Evolutionary conservation across 2,329 filamentous ascomycete genomes (phyloP), one percentile per base, ranked within the genome.

Genomic region (Periconia macrospinosa): DNA sequence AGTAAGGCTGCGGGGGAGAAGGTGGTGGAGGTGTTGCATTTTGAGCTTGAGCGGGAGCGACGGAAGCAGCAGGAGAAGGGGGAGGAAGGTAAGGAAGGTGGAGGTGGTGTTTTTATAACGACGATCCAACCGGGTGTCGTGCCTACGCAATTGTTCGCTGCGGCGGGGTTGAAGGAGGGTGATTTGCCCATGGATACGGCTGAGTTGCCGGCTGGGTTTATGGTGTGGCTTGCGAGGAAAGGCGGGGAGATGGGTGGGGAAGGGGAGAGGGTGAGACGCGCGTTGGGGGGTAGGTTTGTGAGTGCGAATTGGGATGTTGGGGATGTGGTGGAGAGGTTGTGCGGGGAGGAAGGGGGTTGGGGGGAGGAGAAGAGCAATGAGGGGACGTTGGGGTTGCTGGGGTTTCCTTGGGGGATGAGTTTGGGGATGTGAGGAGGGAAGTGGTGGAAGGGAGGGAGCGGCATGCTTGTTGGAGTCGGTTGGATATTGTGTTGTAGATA

Each of bases 1-100:
- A 37, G 33, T 37, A 78, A 77, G 56, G 45, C 72, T 2, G 71
- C 68, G 5, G 52, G 63, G 2, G 58, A 62, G 45, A 70, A 71
- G 53, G 47, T 73, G 10, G 60, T 70, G 7, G 65, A 69, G 6
- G 67, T 62, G 30, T 45, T 75, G 3, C 68, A 67, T 0, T 59
- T 58, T 2, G 69, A 72, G 41, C 65, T 75, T 50, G 68, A 71
- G 30, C 20, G 47, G 13, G 23, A 27, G 23, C n/a, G n/a, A n/a
- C n/a, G n/a, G n/a, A n/a, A n/a, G n/a, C n/a, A n/a, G n/a, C 3
- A 5, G 23, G 23, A 8, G 23, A 27, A 8, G 3, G 23, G 23
- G 23, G 23, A 27, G 23, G 23, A 8, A 27, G 8, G 8, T 3
- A 27, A 8, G 23, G 23, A 8, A 8, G 23, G 23, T 27, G 23